Conservation (phyloP, 768 basidiomycete species). For the Mycena venus region DNA sequence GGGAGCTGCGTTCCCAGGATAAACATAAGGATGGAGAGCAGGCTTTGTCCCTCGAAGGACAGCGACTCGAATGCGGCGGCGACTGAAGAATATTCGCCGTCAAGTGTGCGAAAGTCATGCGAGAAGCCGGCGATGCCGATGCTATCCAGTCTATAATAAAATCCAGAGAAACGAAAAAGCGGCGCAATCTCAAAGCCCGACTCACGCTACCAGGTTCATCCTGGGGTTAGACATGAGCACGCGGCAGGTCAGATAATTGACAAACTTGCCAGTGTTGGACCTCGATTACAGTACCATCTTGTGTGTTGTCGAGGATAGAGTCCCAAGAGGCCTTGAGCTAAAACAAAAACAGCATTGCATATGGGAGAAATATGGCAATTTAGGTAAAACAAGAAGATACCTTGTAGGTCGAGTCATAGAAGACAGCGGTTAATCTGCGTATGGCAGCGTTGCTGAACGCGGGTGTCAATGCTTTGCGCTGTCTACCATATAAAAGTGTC, state of each 20-base stretch:
- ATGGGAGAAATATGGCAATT: neutral
- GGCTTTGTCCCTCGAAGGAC: neutral
- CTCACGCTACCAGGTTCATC: slow-evolving; percentile 59
- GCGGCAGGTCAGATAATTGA: neutral
- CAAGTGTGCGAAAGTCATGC: slow-evolving; percentile 57
- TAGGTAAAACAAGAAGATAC: slow-evolving; percentile 32
- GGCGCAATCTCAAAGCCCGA: neutral
- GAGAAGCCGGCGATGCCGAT: slow-evolving; percentile 61
- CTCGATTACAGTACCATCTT: slow-evolving; percentile 44
- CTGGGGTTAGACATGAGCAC: slow-evolving; percentile 21
- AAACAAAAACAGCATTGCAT: too few relatives aligned
- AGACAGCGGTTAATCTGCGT: slow-evolving; percentile 50
- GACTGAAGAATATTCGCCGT: slow-evolving; percentile 46
- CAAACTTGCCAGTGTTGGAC: slow-evolving; percentile 47
- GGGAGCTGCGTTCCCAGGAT: slow-evolving; percentile 24
- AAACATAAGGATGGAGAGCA: slow-evolving; percentile 13
- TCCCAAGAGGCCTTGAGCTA: slow-evolving; percentile 34
- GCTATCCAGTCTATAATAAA: slow-evolving; percentile 51
- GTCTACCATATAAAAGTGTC: slow-evolving; percentile 33
- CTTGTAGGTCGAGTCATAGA: slow-evolving; percentile 59
- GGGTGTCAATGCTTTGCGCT: slow-evolving; percentile 53
- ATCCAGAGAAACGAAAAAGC: neutral
- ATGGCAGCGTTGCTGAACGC: slow-evolving; percentile 59
- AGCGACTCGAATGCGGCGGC: slow-evolving; percentile 42
- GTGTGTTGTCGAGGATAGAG: slow-evolving; percentile 6